Evolutionary conservation across 2,329 filamentous ascomycete species (phyloP).

Genomic region (Alternaria atra): DNA sequence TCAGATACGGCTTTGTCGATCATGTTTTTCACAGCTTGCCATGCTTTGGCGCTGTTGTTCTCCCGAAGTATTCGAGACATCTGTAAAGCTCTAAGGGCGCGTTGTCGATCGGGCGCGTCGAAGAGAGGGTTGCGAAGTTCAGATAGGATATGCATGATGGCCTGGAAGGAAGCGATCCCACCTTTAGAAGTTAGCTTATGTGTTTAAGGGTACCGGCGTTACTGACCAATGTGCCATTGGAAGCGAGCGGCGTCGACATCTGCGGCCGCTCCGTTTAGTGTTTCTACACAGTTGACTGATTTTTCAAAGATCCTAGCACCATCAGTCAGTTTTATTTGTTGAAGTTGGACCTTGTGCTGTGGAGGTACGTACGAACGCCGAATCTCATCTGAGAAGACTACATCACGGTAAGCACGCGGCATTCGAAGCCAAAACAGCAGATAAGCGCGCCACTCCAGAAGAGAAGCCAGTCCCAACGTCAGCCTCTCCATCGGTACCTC

Average conservation of each 20-base stretch:
- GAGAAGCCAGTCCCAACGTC: constrained; percentile 40
- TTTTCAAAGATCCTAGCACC: constrained; percentile 48
- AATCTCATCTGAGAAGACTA: constrained; percentile 48
- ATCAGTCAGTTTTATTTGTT: constrained; percentile 1
- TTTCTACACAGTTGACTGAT: constrained; percentile 50
- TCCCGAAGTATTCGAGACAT: constrained; percentile 44
- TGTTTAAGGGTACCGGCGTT: not conserved
- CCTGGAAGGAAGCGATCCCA: constrained; percentile 47
- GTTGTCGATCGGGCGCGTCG: constrained; percentile 45
- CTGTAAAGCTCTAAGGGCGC: constrained; percentile 46
- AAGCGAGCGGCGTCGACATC: constrained; percentile 50
- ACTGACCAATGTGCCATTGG: constrained; percentile 50
- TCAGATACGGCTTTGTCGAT: constrained; percentile 49
- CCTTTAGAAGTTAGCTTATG: constrained; percentile 28
- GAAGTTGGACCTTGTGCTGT: not conserved
- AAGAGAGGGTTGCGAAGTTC: constrained; percentile 51
- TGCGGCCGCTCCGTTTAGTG: constrained; percentile 45
- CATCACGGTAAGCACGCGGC: constrained; percentile 48
- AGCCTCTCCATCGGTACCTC: constrained; percentile 45
- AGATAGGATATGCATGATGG: constrained; percentile 52
- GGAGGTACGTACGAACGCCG: constrained; percentile 42
- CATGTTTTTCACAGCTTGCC: constrained; percentile 50
- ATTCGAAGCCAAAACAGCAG: constrained; percentile 52
- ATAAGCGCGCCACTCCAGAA: constrained; percentile 51
- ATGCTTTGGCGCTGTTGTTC: constrained; percentile 48